Conservation (phyloP, 2,329 filamentous ascomycete species). For the Xylariales sp. region DNA sequence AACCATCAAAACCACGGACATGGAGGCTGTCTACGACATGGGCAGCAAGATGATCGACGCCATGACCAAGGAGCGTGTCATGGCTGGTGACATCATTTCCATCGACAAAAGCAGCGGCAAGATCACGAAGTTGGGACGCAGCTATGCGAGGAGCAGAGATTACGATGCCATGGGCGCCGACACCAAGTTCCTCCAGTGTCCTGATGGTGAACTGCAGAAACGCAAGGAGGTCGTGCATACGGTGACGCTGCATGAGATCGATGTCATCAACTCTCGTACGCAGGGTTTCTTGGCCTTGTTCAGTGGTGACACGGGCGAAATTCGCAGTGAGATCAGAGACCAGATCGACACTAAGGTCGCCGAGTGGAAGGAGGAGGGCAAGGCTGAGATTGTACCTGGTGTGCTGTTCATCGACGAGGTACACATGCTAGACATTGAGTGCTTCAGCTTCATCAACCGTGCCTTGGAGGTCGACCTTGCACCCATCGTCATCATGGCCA, state of each 20-base stretch:
- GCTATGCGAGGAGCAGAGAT: conserved; percentile 89
- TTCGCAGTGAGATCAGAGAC: conserved; percentile 91
- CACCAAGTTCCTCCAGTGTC: conserved; percentile 96
- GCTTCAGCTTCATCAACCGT: conserved; percentile 97
- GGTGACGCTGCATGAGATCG: conserved; percentile 94
- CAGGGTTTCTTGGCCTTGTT: conserved; percentile 97
- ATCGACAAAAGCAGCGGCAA: conserved; percentile 98
- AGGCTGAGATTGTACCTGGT: conserved; percentile 94
- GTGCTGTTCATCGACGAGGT: conserved; percentile 99
- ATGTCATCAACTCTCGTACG: conserved; percentile 98
- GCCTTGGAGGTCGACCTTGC: conserved; percentile 92
- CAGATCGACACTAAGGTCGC: conserved; percentile 99
- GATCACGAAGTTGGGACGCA: conserved; percentile 94
- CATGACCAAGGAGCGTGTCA: conserved; percentile 98
- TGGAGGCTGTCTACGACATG: conserved; percentile 99
- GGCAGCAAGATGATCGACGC: conserved; percentile 99
- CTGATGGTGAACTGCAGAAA: conserved; percentile 94
- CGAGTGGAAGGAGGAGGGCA: conserved; percentile 99
- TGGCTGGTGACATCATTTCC: conserved; percentile 96
- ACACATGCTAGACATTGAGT: conserved; percentile 99
- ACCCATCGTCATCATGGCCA: conserved; percentile 98
- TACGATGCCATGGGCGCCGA: conserved; percentile 99
- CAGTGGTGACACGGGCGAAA: conserved; percentile 96
- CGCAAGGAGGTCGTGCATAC: conserved; percentile 97
- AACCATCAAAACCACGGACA: conserved; percentile 98